Evolutionary conservation across 768 basidiomycete species (phyloP).

Genomic region (Steccherinum ochraceum): DNA sequence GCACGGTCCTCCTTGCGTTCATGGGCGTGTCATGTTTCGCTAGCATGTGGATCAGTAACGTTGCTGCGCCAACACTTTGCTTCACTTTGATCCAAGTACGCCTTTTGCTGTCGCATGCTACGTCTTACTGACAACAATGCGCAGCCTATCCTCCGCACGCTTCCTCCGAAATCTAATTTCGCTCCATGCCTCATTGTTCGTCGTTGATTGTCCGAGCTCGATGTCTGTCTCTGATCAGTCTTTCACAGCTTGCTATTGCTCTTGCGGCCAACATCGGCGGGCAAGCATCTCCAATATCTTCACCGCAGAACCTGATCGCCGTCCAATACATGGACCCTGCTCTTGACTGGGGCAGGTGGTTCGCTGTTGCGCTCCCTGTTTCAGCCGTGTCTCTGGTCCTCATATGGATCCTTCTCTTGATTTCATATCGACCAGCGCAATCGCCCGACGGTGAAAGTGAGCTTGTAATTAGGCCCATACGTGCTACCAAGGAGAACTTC

Average conservation of each 20-base stretch:
- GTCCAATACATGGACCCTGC: slow-evolving; percentile 79
- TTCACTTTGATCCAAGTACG: slow-evolving; percentile 90
- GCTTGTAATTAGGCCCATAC: slow-evolving; percentile 78
- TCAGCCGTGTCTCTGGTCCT: slow-evolving; percentile 78
- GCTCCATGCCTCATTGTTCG: slow-evolving; percentile 88
- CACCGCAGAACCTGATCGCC: slow-evolving; percentile 96
- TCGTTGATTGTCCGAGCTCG: slow-evolving; percentile 5
- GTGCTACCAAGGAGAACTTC: slow-evolving; percentile 78
- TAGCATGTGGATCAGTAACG: slow-evolving; percentile 99
- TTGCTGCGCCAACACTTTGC: slow-evolving; percentile 95
- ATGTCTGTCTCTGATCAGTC: not conserved
- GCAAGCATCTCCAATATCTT: slow-evolving; percentile 95
- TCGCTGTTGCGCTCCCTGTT: slow-evolving; percentile 89
- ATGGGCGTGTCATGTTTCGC: slow-evolving; percentile 98
- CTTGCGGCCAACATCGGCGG: slow-evolving; percentile 98
- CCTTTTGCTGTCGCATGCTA: too few species aligned
- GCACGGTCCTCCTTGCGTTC: slow-evolving; percentile 82
- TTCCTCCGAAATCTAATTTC: slow-evolving; percentile 83
- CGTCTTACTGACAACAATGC: not conserved
- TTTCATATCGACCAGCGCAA: slow-evolving; percentile 70
- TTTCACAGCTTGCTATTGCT: slow-evolving; percentile 80
- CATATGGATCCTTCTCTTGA: slow-evolving; percentile 87
- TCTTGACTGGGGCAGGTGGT: slow-evolving; percentile 90
- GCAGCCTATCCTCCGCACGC: slow-evolving; percentile 88
- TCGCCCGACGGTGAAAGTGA: slow-evolving; percentile 70